Evolutionary conservation across 108 stramenopile genomes (phyloP).

Genomic region (Nitzschia sp.): DNA sequence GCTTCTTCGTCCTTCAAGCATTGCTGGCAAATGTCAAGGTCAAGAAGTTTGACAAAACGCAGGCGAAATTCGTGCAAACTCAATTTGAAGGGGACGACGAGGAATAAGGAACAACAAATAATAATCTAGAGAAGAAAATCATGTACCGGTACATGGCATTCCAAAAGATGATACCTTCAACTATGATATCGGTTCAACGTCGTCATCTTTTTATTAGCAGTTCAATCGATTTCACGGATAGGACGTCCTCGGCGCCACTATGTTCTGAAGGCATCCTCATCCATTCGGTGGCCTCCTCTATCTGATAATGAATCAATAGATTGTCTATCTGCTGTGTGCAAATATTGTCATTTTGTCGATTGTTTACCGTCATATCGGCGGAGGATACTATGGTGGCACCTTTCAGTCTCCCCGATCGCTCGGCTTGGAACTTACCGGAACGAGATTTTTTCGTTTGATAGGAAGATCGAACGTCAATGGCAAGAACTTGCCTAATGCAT

Average conservation of each 20-base stretch:
- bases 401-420: constrained; percentile 59
- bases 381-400: background rate
- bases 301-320: constrained; percentile 60
- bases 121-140: too few species aligned
- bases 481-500: constrained; percentile 70
- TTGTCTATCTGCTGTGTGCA: constrained; percentile 88
- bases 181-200: too few species aligned
- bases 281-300: constrained; percentile 27
- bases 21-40: constrained; percentile 70
- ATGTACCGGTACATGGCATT: too few species aligned
- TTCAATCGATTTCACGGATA: constrained; percentile 47
- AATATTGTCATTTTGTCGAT: background rate
- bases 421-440: constrained; percentile 76
- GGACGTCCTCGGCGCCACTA: constrained; percentile 64
- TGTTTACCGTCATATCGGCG: background rate
- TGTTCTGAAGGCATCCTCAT: constrained; percentile 23
- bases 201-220: background rate
- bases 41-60: constrained; percentile 90
- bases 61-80: constrained; percentile 68
- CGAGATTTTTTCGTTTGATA: constrained; percentile 83
- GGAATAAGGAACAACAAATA: too few species aligned
- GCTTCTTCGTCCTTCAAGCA: constrained; percentile 70
- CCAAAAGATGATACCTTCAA: too few species aligned
- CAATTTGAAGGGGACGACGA: constrained; percentile 68
- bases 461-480: constrained; percentile 74